Conservation (phyloP, 768 basidiomycete species). For the Pisolithus sp. region DNA sequence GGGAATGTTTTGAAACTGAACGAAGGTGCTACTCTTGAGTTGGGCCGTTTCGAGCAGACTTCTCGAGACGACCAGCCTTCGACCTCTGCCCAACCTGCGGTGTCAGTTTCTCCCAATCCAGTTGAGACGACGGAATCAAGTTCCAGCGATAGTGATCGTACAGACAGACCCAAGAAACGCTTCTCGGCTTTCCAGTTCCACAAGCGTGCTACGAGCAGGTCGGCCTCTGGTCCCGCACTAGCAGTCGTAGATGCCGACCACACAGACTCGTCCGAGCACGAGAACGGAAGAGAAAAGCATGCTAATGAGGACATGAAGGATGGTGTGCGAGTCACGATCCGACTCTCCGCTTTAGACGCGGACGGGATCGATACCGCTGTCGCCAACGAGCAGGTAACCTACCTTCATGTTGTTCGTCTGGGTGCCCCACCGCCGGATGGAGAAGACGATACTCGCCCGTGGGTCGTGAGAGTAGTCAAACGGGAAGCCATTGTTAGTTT, state of each 20-base stretch:
- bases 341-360: slow-evolving; percentile 75
- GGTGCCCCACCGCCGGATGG: slow-evolving; percentile 37
- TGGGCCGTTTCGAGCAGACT: slow-evolving; percentile 62
- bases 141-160: slow-evolving; percentile 10
- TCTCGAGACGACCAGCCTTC: slow-evolving; percentile 17
- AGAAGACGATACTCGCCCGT: slow-evolving; percentile 64
- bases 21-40: slow-evolving; percentile 73
- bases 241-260: slow-evolving; percentile 70
- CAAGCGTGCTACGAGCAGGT: slow-evolving; percentile 43
- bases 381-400: slow-evolving; percentile 83
- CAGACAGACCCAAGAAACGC: slow-evolving; percentile 38
- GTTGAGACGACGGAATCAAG: slow-evolving; percentile 9
- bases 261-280: slow-evolving; percentile 24
- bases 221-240: slow-evolving; percentile 70
- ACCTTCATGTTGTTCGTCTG: slow-evolving; percentile 76
- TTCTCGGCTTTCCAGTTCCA: slow-evolving; percentile 68
- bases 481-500: slow-evolving; percentile 73
- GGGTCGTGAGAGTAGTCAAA: slow-evolving; percentile 91
- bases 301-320: slow-evolving; percentile 45
- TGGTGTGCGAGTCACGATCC: slow-evolving; percentile 74
- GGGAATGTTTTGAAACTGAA: slow-evolving; percentile 66
- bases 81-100: slow-evolving; percentile 4
- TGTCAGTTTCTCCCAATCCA: background rate
- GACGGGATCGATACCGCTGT: slow-evolving; percentile 60
- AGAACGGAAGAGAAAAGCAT: slow-evolving; percentile 35